Base-by-base conservation (phyloP, 148 eudicot genomes). In the Camellia japonica region DNA sequence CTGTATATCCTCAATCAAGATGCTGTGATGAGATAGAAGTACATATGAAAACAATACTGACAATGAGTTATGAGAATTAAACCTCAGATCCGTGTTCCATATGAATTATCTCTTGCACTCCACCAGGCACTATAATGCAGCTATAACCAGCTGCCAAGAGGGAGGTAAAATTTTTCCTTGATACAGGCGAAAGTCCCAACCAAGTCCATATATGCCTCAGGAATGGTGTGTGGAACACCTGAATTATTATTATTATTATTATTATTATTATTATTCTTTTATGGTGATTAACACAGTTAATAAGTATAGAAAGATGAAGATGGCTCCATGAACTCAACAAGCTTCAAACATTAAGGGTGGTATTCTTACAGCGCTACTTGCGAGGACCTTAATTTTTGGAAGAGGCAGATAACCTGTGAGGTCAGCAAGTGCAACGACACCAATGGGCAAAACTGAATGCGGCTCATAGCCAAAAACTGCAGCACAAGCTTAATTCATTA, bases 381-480 rank as follows among this genome's bases (percentile, higher is more conserved):
- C 96, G 68, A 95, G 98, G 73, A 90, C 96, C 81, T 91, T 93
- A 61, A 90, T 85, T 78, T 91, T 95, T 11, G 82, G 73, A 55
- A 95, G 84, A 76, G 96, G 97, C 94, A 93, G 83, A 78, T 87
- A 90, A 62, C 98, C 97, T 9, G 92, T 80, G 66, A 85, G 92
- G 80, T 90, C 94, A 56, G 93, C 93, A 81, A 95, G 88, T 49
- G 91, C 86, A 76, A 93, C 86, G 55, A 86, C 89, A 64, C 97
- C 97, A 74, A 95, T 90, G n/a, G 98, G 98, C 84, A 87, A 90
- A 71, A 95, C 98, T 43, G 98, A 95, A 85, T 91, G 97, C 3
- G 98, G 98, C 83, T 95, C 98, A 73, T 91, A 95, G 56, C 94
- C 98, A 77, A 95, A 93, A 68, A 95, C 98, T 95, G 88, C 85